Evolutionary conservation across 2,329 filamentous ascomycete genomes (phyloP), one percentile per base, ranked within the genome.

Genomic region (Aspergillus sp.): DNA sequence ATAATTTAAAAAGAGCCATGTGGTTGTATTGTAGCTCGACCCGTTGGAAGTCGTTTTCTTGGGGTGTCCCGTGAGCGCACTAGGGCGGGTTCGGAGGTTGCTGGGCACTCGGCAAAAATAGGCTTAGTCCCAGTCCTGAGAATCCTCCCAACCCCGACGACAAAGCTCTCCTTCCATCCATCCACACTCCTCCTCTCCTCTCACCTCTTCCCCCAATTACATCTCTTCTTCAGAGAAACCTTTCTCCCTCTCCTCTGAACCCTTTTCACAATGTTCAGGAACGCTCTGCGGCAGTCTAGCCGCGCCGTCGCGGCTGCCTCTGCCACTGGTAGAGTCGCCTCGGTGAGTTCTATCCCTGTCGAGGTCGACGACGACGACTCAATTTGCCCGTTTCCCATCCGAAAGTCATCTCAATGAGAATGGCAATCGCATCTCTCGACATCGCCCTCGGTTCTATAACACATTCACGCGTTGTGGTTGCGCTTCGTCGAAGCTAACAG

Each of bases 231-330:
- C 68, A 73, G 70, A 72, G 70, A 71, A 73, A 72, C 68, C 68
- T 68, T 70, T 76, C 75, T 77, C 73, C 68, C 67, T 74, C 69
- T 71, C 69, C 73, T 74, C 71, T 73, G 70, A 72, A 74, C 74
- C 68, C 68, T 67, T 64, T 66, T 79, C 78, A 85, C 80, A 83
- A 97, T 98, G 93, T 96, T 97, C 87, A 91, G 93, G 84, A 96
- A 90, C 88, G 93, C 93, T 85, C 86, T 98, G 83, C 88, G 93
- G 85, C 92, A 96, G 86, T 96, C 92, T 80, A 89, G 89, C 84
- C 92, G 93, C 85, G 89, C 90, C 81, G 90, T 93, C 82, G 90
- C 91, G 84, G 91, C 91, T 83, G 87, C 96, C 83, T 91, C 91
- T 89, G 90, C 91, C 77, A 86, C 89, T 76, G 87, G 91, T 86